phyloP scores from a whole-genome alignment of 1,139 yeast species.

The Candida anutae region DNA sequence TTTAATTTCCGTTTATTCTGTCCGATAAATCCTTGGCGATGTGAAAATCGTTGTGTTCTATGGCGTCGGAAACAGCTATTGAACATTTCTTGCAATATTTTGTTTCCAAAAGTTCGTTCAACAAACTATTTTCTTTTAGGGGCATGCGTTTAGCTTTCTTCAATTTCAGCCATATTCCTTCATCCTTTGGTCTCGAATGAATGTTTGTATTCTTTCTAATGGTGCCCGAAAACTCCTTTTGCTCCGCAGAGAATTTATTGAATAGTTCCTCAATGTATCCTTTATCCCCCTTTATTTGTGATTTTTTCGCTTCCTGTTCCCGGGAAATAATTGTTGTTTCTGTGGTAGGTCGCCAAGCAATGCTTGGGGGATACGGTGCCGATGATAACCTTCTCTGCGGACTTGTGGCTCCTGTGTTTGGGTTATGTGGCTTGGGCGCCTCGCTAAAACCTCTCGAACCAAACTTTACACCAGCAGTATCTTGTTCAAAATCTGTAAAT shows the following conservation, averaged over 20 bases:
- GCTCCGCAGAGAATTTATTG: background rate
- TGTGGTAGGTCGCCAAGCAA: background rate
- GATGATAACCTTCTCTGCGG: too few relatives aligned
- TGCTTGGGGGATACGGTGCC: background rate
- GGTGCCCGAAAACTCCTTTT: background rate
- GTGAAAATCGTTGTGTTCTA: conserved; percentile 37
- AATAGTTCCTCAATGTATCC: conserved; percentile 1
- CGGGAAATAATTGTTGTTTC: background rate
- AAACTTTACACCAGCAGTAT: background rate
- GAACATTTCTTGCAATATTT: conserved; percentile 22
- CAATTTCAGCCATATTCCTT: too few relatives aligned
- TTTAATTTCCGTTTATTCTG: conserved; percentile 11
- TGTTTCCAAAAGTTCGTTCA: conserved; percentile 12
- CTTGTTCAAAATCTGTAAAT: conserved; percentile 14
- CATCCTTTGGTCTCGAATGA: conserved; percentile 5
- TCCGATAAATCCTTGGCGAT: conserved; percentile 31
- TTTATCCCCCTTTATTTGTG: background rate
- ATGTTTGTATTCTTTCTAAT: background rate
- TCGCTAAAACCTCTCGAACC: background rate
- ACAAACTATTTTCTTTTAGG: conserved; percentile 6
- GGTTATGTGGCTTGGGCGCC: background rate
- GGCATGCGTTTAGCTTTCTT: conserved; percentile 12
- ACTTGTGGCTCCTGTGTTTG: background rate
- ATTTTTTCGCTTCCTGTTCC: background rate
- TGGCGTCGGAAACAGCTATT: conserved; percentile 18